Base-by-base conservation (phyloP, 768 basidiomycete species). In the Cyclocybe aegerita region DNA sequence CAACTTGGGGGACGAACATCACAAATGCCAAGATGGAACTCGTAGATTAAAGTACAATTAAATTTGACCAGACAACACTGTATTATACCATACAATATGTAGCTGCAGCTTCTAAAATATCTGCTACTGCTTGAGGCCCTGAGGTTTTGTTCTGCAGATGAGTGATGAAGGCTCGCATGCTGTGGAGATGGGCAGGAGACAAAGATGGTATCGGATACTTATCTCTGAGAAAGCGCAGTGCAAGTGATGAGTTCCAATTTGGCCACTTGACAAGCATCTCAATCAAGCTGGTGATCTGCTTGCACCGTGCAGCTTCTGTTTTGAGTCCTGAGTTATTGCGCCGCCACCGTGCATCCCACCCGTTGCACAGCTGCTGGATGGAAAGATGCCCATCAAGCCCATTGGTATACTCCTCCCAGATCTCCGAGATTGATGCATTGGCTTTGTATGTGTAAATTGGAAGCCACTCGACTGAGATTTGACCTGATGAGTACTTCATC, bases 381-480 rank as follows among this genome's bases (percentile, higher is more conserved):
- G 56, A 60, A 4, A 69, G 54, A 29, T 48, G 35, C 1, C 65
- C 65, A 31, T 65, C 55, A 16, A 68, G 39, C 5, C 68, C 65
- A 35, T 58, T 43, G 0, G 48, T 37, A n/a, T 60, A 50, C 43
- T 70, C 68, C n/a, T 44, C 53, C 66, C 67, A 71, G 31, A 67
- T 54, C 34, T 70, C 55, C 4, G 53, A 48, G 39, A 69, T 49
- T 0, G 41, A 39, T 14, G 37, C 9, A 5, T 39, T 54, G 33
- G 3, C 38, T 38, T 16, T 53, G 38, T 9, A 48, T 8, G 43
- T 23, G 23, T 23, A 23, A 23, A 23, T 23, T 23, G 23, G 23
- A 4, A 23, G 23, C 23, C 23, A 23, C 23, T 23, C 23, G 23
- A 23, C 23, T 23, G 23, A 23, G 23, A 23, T 23, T 2, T 4